Base-by-base conservation (phyloP, 768 basidiomycete genomes). In the Cytidiella melzeri region DNA sequence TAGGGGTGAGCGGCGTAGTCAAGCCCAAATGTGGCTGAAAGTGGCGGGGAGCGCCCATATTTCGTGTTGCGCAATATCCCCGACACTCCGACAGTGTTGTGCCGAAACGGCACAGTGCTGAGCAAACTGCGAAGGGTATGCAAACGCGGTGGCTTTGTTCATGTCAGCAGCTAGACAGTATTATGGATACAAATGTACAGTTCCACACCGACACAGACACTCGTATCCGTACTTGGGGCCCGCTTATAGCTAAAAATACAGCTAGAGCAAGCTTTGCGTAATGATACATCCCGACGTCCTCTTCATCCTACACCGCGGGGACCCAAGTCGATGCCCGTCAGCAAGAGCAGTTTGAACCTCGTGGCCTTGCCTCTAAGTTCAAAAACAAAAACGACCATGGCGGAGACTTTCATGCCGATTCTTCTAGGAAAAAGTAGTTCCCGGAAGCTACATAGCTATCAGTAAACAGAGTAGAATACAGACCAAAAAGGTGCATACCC, bases 361-460 rank as follows among this genome's bases (percentile, higher is more conserved):
- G 30, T 7, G 30, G 30, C 30, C 30, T 34, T 7, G n/a, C n/a
- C n/a, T n/a, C n/a, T n/a, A n/a, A n/a, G n/a, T n/a, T 34, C 30
- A 15, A 34, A 7, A 15, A 34, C 15, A 34, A 15, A 7, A 15
- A 24, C 34, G 34, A 40, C 50, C 39, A 24, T 44, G 2, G 34
- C 15, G 50, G 42, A 40, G 46, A 27, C 45, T 43, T 52, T 66
- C 73, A 53, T 12, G 27, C 25, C 47, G 46, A 88, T 60, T 91
- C 88, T 65, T 92, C 89, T 13, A 92, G 78, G 86, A 92, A 92
- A 80, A 92, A 92, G 69, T 92, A 92, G 66, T 89, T 92, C 21
- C 89, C 89, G 48, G 84, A 70, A 45, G 72, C 89, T 91, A 61
- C 15, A 41, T n/a, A n/a, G n/a, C n/a, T n/a, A n/a, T n/a, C n/a